A percentile compares a stretch with the other conserved stretches of the same genome.
phyloP scores from a whole-genome alignment of 2,329 filamentous ascomycete genomes.

The Plenodomus tracheiphilus region DNA sequence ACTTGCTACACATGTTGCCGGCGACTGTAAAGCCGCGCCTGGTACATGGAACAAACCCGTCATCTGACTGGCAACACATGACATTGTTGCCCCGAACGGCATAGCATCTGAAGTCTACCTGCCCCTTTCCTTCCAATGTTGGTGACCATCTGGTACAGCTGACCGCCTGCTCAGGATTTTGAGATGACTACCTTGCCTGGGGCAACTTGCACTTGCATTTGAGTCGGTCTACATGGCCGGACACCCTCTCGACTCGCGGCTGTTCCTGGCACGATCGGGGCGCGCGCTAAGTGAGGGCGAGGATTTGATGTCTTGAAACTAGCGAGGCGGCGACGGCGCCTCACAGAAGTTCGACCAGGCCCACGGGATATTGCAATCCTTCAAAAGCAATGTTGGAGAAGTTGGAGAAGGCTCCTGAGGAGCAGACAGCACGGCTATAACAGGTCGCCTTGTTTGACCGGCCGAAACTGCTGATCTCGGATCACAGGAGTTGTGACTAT shows the following conservation, averaged over 20 bases:
- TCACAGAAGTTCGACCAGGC: background rate
- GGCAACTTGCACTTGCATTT: no score
- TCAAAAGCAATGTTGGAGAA: no score
- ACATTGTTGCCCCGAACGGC: background rate
- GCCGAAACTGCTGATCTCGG: no score
- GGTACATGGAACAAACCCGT: background rate
- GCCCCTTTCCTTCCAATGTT: background rate
- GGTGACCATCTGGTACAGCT: background rate
- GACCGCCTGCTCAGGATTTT: background rate
- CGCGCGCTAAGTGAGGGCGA: conserved; percentile 19
- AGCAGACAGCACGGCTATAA: no score
- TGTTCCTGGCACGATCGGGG: conserved; percentile 26
- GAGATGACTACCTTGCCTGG: background rate
- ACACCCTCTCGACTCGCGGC: conserved; percentile 8
- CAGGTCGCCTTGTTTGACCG: no score
- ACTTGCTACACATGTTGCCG: background rate
- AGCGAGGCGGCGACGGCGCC: conserved; percentile 7
- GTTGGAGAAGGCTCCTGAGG: no score
- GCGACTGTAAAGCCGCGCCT: no score
- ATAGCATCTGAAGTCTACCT: background rate
- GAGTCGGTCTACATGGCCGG: background rate
- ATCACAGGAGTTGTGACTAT: no score
- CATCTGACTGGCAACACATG: background rate
- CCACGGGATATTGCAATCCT: background rate
- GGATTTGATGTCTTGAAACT: conserved; percentile 11